Evolutionary conservation across 257 asterid genomes (phyloP), one percentile per base, ranked within the genome.

Genomic region (Catharanthus roseus): DNA sequence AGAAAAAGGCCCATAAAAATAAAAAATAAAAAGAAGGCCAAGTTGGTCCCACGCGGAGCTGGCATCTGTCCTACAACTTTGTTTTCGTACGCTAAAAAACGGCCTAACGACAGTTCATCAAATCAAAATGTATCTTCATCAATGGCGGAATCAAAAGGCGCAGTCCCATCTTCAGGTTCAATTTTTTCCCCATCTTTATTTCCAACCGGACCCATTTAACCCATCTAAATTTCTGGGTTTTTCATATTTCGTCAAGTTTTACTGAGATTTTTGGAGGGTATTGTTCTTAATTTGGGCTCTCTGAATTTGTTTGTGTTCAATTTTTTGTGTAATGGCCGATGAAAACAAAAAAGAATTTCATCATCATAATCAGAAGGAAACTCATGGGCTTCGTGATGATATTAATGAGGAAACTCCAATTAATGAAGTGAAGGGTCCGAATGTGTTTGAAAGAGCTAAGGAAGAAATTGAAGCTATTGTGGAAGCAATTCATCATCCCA

Each of bases 391-490:
- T 83, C 82, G 88, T 28, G 79, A 82, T 16, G 93, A 85, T 67
- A 81, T 91, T n/a, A 87, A 86, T 65, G 85, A 70, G 80, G 78
- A 75, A 69, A 79, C 95, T 56, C 62, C 95, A 3, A 41, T 79
- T 71, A 53, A 71, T 73, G 86, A 85, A 34, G 90, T 89, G 49
- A 91, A 83, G 82, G 96, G 96, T 55, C 97, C 97, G 16, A 86
- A 85, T 62, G 85, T 87, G 72, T 87, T 91, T 74, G 90, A 84
- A 77, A 85, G 97, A 68, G 96, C 91, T 0, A 89, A 85, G 75
- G 97, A 91, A 82, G 97, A 91, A 71, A 76, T 91, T 67, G 92
- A 89, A 74, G 96, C 97, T 56, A 67, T 91, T 69, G 89, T 86
- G 36, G 86, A 75, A 70, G 84, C 86, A 15, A 78, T 91, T 70